Evolutionary conservation across 331 rosid species (phyloP), one percentile per base, ranked within the genome.

Genomic region (Stylosanthes scabra): DNA sequence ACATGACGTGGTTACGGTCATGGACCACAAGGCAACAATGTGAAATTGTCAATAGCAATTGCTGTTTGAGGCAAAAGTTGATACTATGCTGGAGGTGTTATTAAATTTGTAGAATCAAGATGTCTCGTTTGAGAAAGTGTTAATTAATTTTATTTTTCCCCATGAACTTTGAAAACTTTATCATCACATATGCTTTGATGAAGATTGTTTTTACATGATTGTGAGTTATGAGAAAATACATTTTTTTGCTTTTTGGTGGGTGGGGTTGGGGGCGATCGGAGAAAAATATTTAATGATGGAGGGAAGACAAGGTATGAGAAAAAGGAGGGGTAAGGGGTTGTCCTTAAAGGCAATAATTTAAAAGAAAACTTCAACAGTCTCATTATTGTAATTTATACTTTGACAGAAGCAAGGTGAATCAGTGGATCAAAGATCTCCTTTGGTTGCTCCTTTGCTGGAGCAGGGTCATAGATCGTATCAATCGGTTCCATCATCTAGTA

Each of bases 381-480:
- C 52, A 54, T 61, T 31, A 54, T 29, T 70, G 28, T 66, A 70
- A 59, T 75, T 42, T 73, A 42, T 55, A 25, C 39, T 28, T 77
- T 57, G 51, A 78, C 88, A 94, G 98, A 89, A 83, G 81, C 78
- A 79, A 68, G 85, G 77, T 49, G 94, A 80, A 51, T 72, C 94
- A 42, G 50, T 55, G 61, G 84, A 83, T 41, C 86, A 42, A 75
- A 79, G 85, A 66, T 56, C 82, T 60, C 83, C 1, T 60, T 70
- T 82, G 11, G 82, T 55, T 54, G 86, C 62, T 60, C 74, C 71
- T 9, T 87, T 89, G 96, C 81, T 71, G 68, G 90, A 75, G 31
- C 85, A 28, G 71, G 80, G 44, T 52, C 86, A 58, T 63, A 84
- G 86, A 76, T 83, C 89, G 66, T 80, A 77, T 74, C 88, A 86